Conservation (phyloP, 352 stramenopile genomes). For the Globisporangium barbulae region DNA sequence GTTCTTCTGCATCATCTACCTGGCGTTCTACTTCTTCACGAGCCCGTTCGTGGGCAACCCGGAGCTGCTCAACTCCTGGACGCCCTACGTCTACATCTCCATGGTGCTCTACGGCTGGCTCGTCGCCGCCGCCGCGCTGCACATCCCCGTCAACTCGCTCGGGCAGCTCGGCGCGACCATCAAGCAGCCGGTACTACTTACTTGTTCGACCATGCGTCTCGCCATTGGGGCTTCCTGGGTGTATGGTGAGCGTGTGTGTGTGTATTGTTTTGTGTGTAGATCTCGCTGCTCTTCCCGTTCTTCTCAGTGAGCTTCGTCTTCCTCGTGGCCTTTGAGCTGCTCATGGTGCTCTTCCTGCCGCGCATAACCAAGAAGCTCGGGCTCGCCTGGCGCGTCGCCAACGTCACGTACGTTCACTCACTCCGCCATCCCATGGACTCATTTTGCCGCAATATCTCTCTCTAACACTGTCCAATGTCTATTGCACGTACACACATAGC, state of each 20-base stretch:
- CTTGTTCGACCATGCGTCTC: neutral
- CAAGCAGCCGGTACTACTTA: constrained; percentile 65
- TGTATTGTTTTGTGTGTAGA: constrained; percentile 24
- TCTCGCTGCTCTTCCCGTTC: constrained; percentile 84
- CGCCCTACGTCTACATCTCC: constrained; percentile 85
- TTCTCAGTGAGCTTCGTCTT: constrained; percentile 82
- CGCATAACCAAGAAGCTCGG: constrained; percentile 48
- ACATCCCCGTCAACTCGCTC: constrained; percentile 69
- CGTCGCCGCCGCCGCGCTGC: constrained; percentile 65
- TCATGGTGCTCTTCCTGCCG: constrained; percentile 62
- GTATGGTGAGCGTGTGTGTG: neutral
- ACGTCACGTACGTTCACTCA: constrained; percentile 52
- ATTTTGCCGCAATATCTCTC: neutral
- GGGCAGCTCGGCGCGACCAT: constrained; percentile 77
- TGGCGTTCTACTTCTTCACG: constrained; percentile 89
- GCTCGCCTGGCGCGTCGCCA: constrained; percentile 60
- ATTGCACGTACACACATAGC: constrained; percentile 19
- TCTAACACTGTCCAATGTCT: neutral
- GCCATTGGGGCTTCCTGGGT: neutral
- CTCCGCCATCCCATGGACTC: neutral
- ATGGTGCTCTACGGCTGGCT: constrained; percentile 87
- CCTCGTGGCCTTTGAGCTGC: constrained; percentile 63
- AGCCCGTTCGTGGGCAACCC: constrained; percentile 84
- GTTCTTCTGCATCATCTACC: constrained; percentile 74
- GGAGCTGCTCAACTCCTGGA: constrained; percentile 83